Evolutionary conservation across 306 rosid species (phyloP).

Genomic region (Phaseolus lunatus): DNA sequence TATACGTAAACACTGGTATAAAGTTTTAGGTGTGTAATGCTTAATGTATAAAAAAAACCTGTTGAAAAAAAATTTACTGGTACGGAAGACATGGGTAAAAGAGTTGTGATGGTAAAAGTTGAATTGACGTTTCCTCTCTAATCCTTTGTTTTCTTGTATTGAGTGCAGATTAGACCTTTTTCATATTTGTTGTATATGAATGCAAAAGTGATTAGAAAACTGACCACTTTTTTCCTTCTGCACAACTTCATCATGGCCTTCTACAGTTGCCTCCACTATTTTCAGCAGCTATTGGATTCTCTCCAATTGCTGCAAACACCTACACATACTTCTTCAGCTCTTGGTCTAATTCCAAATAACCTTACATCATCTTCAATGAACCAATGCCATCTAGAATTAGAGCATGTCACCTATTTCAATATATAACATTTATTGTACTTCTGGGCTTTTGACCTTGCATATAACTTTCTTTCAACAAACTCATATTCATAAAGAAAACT

Average conservation of each 20-base stretch:
- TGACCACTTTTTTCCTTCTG: neutral
- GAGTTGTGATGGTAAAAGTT: conserved; percentile 41
- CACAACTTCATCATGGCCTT: neutral
- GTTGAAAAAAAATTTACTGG: neutral
- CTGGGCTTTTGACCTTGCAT: too few species aligned
- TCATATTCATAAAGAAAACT: too few species aligned
- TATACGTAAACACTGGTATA: neutral
- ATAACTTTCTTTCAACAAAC: too few species aligned
- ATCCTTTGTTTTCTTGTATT: conserved; percentile 37
- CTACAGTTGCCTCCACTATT: neutral
- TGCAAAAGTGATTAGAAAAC: neutral
- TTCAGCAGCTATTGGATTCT: too few species aligned
- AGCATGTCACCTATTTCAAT: too few species aligned
- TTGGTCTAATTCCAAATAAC: too few species aligned
- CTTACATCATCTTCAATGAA: too few species aligned
- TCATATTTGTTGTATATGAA: neutral
- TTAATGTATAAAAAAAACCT: neutral
- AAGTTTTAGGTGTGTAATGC: neutral
- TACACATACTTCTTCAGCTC: too few species aligned
- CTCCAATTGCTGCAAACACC: too few species aligned
- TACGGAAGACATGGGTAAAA: conserved; percentile 12
- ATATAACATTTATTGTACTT: too few species aligned
- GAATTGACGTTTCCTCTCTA: neutral
- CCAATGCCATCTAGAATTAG: too few species aligned
- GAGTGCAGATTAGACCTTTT: conserved; percentile 47